Evolutionary conservation across 805 yeast genomes (phyloP).

Genomic region (Ogataea zsoltii): DNA sequence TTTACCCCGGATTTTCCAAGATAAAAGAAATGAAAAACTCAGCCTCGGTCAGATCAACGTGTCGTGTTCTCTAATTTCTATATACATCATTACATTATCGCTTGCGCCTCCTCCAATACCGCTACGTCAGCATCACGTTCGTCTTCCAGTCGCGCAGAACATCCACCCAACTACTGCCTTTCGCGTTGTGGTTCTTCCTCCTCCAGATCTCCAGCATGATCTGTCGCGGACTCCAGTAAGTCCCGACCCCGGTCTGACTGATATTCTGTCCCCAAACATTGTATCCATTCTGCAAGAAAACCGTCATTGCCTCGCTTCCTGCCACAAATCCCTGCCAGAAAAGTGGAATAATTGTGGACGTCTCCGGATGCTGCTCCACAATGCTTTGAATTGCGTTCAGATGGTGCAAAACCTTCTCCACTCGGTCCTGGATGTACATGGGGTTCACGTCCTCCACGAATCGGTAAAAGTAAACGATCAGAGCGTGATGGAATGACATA

Average conservation of each 20-base stretch:
- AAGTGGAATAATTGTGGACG: conserved; percentile 65
- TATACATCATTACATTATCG: too few relatives aligned
- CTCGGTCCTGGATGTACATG: conserved; percentile 58
- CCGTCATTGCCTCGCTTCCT: conserved; percentile 73
- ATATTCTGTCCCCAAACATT: conserved; percentile 73
- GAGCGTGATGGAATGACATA: conserved; percentile 72
- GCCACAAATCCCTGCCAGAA: conserved; percentile 91
- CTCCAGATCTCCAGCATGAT: conserved; percentile 87
- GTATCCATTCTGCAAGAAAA: conserved; percentile 60
- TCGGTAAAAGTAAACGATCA: conserved; percentile 70
- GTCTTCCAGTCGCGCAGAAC: conserved; percentile 84
- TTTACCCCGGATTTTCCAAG: not conserved
- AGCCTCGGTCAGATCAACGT: too few relatives aligned
- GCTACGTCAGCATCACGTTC: conserved; percentile 70
- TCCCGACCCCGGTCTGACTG: conserved; percentile 62
- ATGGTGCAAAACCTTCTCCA: conserved; percentile 60
- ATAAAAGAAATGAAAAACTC: too few relatives aligned
- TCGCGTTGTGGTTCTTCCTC: conserved; percentile 59
- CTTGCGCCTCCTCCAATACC: too few relatives aligned
- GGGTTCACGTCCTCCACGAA: conserved; percentile 59
- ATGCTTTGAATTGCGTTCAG: conserved; percentile 61
- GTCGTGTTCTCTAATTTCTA: too few relatives aligned
- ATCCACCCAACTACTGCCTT: conserved; percentile 71
- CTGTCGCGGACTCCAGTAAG: conserved; percentile 84
- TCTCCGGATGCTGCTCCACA: conserved; percentile 48